phyloP scores from a whole-genome alignment of 345 rosid species.

The Camelina laxa region DNA sequence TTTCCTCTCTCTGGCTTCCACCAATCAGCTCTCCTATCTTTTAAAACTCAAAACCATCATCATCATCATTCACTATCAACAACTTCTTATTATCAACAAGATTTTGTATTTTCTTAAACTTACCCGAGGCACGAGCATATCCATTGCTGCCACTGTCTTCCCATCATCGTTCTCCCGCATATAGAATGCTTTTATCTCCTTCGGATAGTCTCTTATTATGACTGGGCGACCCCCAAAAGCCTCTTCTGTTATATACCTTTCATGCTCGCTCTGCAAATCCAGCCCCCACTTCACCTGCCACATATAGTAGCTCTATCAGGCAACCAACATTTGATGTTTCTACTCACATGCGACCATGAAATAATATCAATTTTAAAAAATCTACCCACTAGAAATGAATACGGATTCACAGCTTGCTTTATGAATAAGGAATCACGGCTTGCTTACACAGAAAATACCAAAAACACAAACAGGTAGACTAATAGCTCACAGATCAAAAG shows the following conservation, averaged over 20 bases:
- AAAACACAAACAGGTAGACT: not conserved
- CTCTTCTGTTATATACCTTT: conserved; percentile 92
- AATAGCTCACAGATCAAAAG: not conserved
- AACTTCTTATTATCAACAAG: not conserved
- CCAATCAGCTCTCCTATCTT: conserved; percentile 97
- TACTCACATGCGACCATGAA: not conserved
- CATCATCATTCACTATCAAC: not conserved
- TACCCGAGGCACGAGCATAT: conserved; percentile 97
- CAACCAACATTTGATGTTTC: not conserved
- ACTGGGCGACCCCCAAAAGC: conserved; percentile 88
- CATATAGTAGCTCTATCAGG: not conserved
- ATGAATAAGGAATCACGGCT: not conserved
- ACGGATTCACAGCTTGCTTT: not conserved
- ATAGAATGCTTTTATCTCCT: conserved; percentile 98
- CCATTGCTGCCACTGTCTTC: conserved; percentile 99
- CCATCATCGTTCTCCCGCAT: conserved; percentile 98
- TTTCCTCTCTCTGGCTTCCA: conserved; percentile 99
- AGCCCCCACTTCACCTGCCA: conserved; percentile 94
- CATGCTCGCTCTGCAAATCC: conserved; percentile 99
- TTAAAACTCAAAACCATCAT: conserved; percentile 8
- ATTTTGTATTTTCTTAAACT: conserved; percentile 9
- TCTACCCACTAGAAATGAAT: conserved; percentile 12
- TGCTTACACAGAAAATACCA: not conserved
- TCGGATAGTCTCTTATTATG: conserved; percentile 92
- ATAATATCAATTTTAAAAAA: not conserved